Base-by-base conservation (phyloP, 1,284 basidiomycete species). In the Chiua sp. region DNA sequence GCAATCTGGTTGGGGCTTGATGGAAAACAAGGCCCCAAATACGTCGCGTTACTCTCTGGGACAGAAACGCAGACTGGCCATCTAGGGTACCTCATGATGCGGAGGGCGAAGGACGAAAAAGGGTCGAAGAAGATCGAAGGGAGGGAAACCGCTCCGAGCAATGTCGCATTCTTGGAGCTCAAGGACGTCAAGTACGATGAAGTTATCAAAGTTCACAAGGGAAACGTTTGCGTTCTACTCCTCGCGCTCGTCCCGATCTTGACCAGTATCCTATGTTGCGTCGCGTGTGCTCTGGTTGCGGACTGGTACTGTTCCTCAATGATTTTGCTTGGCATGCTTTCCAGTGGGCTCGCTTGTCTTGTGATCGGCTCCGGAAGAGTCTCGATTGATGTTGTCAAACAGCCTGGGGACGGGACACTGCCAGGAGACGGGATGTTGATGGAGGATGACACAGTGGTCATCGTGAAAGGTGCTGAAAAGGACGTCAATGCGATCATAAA, bases 261-360 rank as follows among this genome's bases (percentile, higher is more conserved):
- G 1, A 50, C 63, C 49, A 74, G 74, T 53, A 0, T 65, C 33
- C 44, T 23, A 20, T 48, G 64, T 8, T 67, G 68, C 54, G 16
- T 62, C 48, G 53, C 62, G 49, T 71, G 72, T 32, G 71, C 44
- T 6, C 11, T 72, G 26, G 59, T 58, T 32, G 44, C 37, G 4
- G 70, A 75, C 46, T 74, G 72, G 69, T 70, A 55, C 51, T 63
- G 61, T 39, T 74, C 72, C 52, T 63, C 66, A 22, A 67, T 71
- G 65, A 75, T 74, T 15, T 59, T 72, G 4, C 59, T 74, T 3
- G 73, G 75, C 5, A 73, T 76, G 39, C 6, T 73, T 32, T 61
- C 70, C 13, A 68, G 64, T 51, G 74, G 74, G 8, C 18, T 76
- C 15, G 52, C 68, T 18, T 69, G 63, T 18, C 53, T 66, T 11